Conservation (phyloP, 441 rosid genomes). For the Jatropha podagrica region DNA sequence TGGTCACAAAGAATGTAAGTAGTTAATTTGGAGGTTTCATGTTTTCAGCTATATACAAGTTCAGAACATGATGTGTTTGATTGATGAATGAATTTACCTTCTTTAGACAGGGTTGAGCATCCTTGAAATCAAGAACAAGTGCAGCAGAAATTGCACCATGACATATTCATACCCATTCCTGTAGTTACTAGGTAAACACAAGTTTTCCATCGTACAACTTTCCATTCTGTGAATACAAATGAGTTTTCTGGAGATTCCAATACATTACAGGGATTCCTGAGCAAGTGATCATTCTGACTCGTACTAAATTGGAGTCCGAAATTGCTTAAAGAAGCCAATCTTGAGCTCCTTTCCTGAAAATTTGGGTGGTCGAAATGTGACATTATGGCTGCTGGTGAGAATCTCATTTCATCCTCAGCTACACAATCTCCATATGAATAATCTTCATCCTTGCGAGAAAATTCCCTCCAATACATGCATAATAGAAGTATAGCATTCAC, state of each 20-base stretch:
- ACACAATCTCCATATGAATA: conserved; percentile 13
- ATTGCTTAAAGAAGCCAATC: too few species aligned
- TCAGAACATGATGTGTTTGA: background rate
- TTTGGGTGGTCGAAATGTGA: too few species aligned
- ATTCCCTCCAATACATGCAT: conserved; percentile 35
- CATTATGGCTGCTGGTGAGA: too few species aligned
- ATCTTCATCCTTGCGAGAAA: conserved; percentile 29
- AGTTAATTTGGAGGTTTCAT: too few species aligned
- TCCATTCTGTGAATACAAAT: conserved; percentile 5
- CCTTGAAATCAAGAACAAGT: conserved; percentile 45
- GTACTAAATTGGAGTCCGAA: background rate
- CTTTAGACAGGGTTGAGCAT: conserved; percentile 34
- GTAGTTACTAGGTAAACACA: conserved; percentile 34
- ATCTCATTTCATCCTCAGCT: background rate
- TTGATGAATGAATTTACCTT: conserved; percentile 31
- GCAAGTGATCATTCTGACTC: background rate
- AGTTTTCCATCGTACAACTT: conserved; percentile 23
- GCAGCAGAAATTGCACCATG: conserved; percentile 46
- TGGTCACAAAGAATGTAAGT: conserved; percentile 13
- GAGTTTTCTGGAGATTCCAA: background rate
- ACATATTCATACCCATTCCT: conserved; percentile 41
- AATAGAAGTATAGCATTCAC: conserved; percentile 30
- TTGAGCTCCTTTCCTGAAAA: too few species aligned
- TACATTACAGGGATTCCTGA: background rate
- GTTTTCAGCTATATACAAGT: background rate